Conservation (phyloP, 257 asterid genomes). For the Orobanche coerulescens region DNA sequence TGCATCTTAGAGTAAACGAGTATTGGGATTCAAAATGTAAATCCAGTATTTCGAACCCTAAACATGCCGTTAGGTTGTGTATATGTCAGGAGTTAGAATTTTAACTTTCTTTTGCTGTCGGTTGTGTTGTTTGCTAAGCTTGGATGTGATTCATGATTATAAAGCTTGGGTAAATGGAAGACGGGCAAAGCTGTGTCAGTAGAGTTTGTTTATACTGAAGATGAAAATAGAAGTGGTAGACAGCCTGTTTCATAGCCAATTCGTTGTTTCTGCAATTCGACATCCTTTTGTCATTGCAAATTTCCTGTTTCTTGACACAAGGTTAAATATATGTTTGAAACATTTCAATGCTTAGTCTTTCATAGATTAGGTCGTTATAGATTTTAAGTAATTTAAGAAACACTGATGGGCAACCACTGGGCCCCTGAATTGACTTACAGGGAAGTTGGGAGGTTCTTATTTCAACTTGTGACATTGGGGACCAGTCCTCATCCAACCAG, state of each 20-base stretch:
- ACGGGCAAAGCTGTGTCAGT: background rate
- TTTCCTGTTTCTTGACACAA: conserved; percentile 2
- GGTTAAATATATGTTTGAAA: background rate
- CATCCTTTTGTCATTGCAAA: background rate
- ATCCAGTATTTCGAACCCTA: no score
- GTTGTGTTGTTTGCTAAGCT: conserved; percentile 14
- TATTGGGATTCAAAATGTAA: no score
- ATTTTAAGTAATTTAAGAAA: background rate
- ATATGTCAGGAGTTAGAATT: conserved; percentile 1
- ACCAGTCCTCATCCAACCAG: background rate
- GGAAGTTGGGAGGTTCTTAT: background rate
- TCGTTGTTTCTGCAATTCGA: background rate
- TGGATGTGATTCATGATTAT: background rate
- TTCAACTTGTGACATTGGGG: background rate
- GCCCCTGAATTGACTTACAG: background rate
- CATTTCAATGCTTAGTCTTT: background rate
- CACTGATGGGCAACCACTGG: background rate
- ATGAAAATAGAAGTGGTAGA: conserved; percentile 2
- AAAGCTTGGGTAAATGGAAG: background rate
- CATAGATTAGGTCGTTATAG: background rate
- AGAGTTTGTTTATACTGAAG: background rate
- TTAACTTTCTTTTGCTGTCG: background rate
- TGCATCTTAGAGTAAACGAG: no score
- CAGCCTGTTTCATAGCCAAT: background rate
- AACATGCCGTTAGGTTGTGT: no score